These are phyloP conservation scores for Imleria badia DNA, from an alignment of 768 basidiomycete species.

Conservation along the genomic window DNA sequence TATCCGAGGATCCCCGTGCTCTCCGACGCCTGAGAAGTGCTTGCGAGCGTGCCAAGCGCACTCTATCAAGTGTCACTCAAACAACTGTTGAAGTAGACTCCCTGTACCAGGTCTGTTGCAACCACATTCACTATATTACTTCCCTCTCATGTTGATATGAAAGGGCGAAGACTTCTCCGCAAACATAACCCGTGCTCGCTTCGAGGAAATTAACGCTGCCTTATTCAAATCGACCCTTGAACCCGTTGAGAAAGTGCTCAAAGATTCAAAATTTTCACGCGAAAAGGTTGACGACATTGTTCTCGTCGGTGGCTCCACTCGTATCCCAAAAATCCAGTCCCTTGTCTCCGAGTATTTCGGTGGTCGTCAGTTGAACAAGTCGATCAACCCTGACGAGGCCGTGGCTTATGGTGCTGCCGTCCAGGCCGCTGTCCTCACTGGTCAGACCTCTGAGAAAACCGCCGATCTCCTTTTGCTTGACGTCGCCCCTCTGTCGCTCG, in stretches of 20 bases:
- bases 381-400: slow-evolving; percentile 99
- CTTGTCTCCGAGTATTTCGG: slow-evolving; percentile 99
- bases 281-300: slow-evolving; percentile 99
- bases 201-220: slow-evolving; percentile 97
- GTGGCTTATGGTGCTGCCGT: slow-evolving; percentile 99
- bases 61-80: slow-evolving; percentile 96
- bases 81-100: slow-evolving; percentile 99
- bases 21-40: slow-evolving; percentile 94
- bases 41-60: slow-evolving; percentile 99
- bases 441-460: slow-evolving; percentile 98
- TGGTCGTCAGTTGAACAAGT: slow-evolving; percentile 98
- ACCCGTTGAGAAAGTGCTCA: slow-evolving; percentile 98
- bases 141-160: slow-evolving; percentile 7
- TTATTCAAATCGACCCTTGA: slow-evolving; percentile 98
- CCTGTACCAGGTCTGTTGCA: slow-evolving; percentile 73
- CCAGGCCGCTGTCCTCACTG: slow-evolving; percentile 98
- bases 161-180: slow-evolving; percentile 98
- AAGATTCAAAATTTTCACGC: slow-evolving; percentile 97
- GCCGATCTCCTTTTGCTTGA: slow-evolving; percentile 98
- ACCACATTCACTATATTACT: neutral
- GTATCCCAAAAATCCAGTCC: slow-evolving; percentile 98
- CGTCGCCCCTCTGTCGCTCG: slow-evolving; percentile 96
- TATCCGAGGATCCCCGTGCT: slow-evolving; percentile 96
- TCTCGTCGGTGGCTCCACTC: slow-evolving; percentile 98
- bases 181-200: slow-evolving; percentile 98